These are phyloP conservation scores for Posidonia oceanica DNA, from an alignment of 116 monocot species.

Conservation along the genomic window DNA sequence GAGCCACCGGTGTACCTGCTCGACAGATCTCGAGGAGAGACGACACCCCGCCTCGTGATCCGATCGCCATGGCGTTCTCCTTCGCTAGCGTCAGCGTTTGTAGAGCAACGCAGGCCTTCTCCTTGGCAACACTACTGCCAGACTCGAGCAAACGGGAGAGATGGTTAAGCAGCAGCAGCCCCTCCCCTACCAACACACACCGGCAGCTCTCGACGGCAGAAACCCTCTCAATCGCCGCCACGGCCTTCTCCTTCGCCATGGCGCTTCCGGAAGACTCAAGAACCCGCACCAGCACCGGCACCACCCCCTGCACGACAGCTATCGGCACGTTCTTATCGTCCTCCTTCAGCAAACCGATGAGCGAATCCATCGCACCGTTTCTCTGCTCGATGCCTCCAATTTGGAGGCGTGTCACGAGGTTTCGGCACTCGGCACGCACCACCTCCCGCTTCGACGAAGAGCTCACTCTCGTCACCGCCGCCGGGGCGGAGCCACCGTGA, in stretches of 20 bases:
- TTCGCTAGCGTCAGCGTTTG: slow-evolving; percentile 24
- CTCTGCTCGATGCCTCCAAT: slow-evolving; percentile 26
- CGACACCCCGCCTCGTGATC: slow-evolving; percentile 31
- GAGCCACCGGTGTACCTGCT: slow-evolving; percentile 49
- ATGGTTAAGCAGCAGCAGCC: slow-evolving; percentile 30
- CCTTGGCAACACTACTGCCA: slow-evolving; percentile 20
- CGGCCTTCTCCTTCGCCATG: slow-evolving; percentile 28
- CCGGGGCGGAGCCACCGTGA: background rate
- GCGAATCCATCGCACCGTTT: slow-evolving; percentile 28
- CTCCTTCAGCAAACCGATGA: slow-evolving; percentile 17
- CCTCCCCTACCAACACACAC: slow-evolving; percentile 34
- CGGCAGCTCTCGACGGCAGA: slow-evolving; percentile 49
- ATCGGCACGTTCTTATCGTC: slow-evolving; percentile 45
- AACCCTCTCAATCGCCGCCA: slow-evolving; percentile 35
- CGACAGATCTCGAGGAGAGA: slow-evolving; percentile 43
- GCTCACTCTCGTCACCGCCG: background rate
- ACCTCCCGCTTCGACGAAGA: slow-evolving; percentile 10
- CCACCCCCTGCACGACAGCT: slow-evolving; percentile 35
- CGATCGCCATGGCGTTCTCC: slow-evolving; percentile 46
- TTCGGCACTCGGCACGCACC: slow-evolving; percentile 23
- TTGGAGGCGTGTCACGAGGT: slow-evolving; percentile 46
- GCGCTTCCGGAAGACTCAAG: slow-evolving; percentile 21
- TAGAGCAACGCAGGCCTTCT: slow-evolving; percentile 46
- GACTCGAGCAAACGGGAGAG: slow-evolving; percentile 42
- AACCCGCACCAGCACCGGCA: slow-evolving; percentile 42